These are phyloP conservation scores for Wickerhamomyces sp. DNA, from an alignment of 1,139 yeast species.

Conservation along the genomic window DNA sequence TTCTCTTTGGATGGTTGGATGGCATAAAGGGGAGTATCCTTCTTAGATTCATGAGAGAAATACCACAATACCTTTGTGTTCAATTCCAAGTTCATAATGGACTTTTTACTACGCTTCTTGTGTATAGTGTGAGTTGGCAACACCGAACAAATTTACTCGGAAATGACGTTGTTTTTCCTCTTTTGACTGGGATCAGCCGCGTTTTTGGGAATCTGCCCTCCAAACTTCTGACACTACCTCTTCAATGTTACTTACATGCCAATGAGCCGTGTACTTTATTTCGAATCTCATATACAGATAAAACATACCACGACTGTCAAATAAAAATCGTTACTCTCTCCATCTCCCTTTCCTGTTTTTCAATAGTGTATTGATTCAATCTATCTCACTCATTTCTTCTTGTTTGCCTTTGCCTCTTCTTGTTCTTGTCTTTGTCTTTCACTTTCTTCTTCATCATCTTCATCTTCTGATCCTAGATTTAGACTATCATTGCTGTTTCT, in stretches of 20 bases:
- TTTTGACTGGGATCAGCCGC: too few relatives aligned
- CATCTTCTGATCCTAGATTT: conserved; percentile 18
- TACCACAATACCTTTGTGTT: conserved; percentile 15
- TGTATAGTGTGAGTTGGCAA: neutral
- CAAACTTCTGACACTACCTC: too few relatives aligned
- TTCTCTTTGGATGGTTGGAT: conserved; percentile 7
- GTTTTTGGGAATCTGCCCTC: too few relatives aligned
- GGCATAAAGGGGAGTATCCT: conserved; percentile 24
- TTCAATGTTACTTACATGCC: too few relatives aligned
- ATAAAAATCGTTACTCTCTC: too few relatives aligned
- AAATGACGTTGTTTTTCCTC: too few relatives aligned
- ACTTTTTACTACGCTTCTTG: neutral
- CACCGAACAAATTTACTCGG: neutral
- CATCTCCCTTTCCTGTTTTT: too few relatives aligned
- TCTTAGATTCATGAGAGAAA: conserved; percentile 23
- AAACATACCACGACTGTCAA: too few relatives aligned
- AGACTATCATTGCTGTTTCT: conserved; percentile 21
- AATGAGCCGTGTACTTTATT: too few relatives aligned
- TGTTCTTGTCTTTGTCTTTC: conserved; percentile 4
- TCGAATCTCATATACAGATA: too few relatives aligned
- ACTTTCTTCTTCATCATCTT: conserved; percentile 9
- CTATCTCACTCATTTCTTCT: neutral
- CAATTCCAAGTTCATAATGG: conserved; percentile 16
- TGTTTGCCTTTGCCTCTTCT: neutral
- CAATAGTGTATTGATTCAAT: too few relatives aligned